Evolutionary conservation across 768 basidiomycete species (phyloP), one percentile per base, ranked within the genome.

Genomic region (Lentinula boryana): DNA sequence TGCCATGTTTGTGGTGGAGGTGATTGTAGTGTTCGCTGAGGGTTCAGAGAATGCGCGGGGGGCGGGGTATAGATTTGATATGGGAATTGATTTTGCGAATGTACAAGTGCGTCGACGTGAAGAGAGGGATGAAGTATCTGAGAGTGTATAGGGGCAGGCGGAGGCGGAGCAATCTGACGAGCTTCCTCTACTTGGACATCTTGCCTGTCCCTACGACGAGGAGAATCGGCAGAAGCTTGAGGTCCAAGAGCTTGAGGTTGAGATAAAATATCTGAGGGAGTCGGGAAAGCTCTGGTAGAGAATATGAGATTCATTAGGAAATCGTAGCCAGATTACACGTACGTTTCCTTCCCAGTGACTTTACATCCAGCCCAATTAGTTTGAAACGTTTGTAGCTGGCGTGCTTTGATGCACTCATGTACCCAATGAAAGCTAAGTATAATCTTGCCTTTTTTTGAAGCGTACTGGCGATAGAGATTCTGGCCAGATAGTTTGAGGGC

Each of bases 331-430:
- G 36, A 13, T 60, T 46, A 40, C 9, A n/a, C 80, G 38, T 72
- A 93, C 91, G 76, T 73, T 72, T 93, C 90, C 16, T 76, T 78
- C 23, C 91, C 91, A 18, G 82, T 86, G 18, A 94, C 83, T 74
- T 89, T 93, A 66, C 89, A 93, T 27, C 84, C 88, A 10, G 87
- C 90, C 84, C 88, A 94, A 66, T 90, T 85, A 60, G 77, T 84
- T 54, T 84, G 80, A 67, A 87, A 93, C 0, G 88, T 90, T 69
- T 90, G 88, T 36, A 94, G 77, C 49, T 81, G 79, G 55, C 83
- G 81, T 5, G 80, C 74, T 65, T 86, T 84, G 66, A 94, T 78
- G 66, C 92, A 94, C 68, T 91, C 88, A 53, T 82, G 80, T 21
- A 91, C 80, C 92, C 92, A 94, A 50, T 82, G 81, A 4, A 83